Base-by-base conservation (phyloP, 2,329 filamentous ascomycete genomes). In the Aspergillus ustus region DNA sequence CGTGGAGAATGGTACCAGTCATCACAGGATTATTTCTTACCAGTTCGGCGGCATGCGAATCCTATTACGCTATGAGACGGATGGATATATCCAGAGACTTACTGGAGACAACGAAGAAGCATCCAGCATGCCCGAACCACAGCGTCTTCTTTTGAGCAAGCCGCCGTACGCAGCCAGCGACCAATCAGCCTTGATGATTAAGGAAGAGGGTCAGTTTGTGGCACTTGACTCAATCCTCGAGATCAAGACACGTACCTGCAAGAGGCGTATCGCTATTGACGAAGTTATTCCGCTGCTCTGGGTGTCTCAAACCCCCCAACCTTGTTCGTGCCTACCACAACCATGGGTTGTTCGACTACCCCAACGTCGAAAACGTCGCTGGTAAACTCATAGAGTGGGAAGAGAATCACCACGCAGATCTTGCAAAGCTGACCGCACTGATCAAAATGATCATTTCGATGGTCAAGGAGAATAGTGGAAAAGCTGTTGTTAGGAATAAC, bases 11-110 rank as follows among this genome's bases (percentile, higher is more conserved):
- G 80, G 77, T 63, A 82, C 78, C 50, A 78, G 78, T n/a, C 78
- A 84, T 65, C 74, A 83, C 63, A 71, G 80, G 48, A 77, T 84
- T 25, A 72, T 83, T 43, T 77, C 73, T 0, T 84, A 83, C 65
- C 60, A 60, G 9, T 80, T 84, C 55, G 70, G 77, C 40, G 77
- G 69, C 19, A 59, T 83, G 58, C 75, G 70, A 4, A 11, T 40
- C 34, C 34, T 40, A 40, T 11, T 40, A 15, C 11, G 8, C 20
- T 69, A 81, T 64, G 79, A 83, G 64, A 76, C 75, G 11, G 80
- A 83, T 52, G 80, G 73, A 17, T 83, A 79, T 57, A 66, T 79
- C 11, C 63, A 57, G 63, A 63, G 28, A 43, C 31, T 52, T 40
- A 22, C 17, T 3, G 25, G 17, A 29, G 19, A 40, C 17, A 29